These are phyloP conservation scores for Fragilariopsis cylindrus DNA, from an alignment of 108 stramenopile genomes.

Conservation along the genomic window DNA sequence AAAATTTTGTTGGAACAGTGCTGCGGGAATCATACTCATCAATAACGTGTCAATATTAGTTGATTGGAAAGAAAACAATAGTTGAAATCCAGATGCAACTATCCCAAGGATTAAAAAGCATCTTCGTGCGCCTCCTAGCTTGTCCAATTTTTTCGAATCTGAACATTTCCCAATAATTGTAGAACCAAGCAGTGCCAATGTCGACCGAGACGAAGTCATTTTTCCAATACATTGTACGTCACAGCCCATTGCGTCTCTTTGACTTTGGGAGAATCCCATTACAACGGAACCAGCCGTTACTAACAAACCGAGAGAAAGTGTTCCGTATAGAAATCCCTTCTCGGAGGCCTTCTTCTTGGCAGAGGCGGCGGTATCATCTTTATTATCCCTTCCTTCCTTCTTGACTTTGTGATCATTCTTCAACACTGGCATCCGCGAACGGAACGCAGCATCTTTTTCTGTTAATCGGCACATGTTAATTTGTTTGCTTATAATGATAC, in stretches of 20 bases:
- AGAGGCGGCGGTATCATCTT: too few relatives aligned
- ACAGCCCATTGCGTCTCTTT: constrained; percentile 68
- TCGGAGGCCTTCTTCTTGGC: too few relatives aligned
- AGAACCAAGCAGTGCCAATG: constrained; percentile 62
- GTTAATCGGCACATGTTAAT: too few relatives aligned
- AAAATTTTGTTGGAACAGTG: constrained; percentile 81
- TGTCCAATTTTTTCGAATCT: constrained; percentile 40
- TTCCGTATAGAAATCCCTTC: constrained; percentile 38
- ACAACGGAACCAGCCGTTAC: constrained; percentile 47
- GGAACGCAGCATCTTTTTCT: too few relatives aligned
- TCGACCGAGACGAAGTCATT: constrained; percentile 75
- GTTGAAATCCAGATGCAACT: constrained; percentile 47
- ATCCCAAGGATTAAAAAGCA: constrained; percentile 65
- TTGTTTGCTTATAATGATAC: too few relatives aligned
- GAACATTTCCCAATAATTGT: constrained; percentile 72
- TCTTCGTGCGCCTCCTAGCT: constrained; percentile 46
- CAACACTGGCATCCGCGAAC: too few relatives aligned
- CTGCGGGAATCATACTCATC: constrained; percentile 71
- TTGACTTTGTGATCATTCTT: too few relatives aligned
- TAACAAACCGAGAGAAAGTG: constrained; percentile 43
- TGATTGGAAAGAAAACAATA: constrained; percentile 38
- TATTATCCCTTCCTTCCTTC: too few relatives aligned
- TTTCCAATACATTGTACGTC: constrained; percentile 75
- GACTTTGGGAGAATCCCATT: constrained; percentile 65
- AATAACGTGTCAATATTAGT: constrained; percentile 54